Percentiles rank a stretch among this genome's conserved stretches.
phyloP scores from a whole-genome alignment of 257 asterid genomes.

The Solanum arcanum region DNA sequence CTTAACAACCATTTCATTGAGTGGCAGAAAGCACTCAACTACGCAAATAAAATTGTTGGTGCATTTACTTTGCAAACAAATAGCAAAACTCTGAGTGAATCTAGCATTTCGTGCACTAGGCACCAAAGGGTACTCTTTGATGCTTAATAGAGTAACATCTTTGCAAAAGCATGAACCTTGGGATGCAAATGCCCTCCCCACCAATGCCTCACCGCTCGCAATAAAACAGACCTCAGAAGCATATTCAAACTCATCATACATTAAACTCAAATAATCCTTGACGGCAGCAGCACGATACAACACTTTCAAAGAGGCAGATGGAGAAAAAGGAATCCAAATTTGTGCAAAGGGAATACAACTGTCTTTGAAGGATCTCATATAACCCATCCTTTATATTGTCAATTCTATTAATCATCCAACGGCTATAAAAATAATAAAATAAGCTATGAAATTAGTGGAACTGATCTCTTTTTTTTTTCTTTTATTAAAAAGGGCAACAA shows the following conservation, averaged over 20 bases:
- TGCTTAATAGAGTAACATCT: neutral
- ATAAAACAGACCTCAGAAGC: neutral
- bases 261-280: neutral
- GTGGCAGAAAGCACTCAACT: neutral
- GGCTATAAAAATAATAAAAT: neutral
- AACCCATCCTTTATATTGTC: neutral
- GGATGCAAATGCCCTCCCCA: neutral
- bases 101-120: neutral
- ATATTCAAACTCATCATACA: neutral
- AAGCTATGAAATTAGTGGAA: neutral
- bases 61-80: neutral
- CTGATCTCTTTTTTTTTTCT: neutral
- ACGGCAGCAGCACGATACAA: neutral
- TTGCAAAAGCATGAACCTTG: neutral
- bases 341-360: neutral
- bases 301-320: neutral
- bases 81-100: neutral
- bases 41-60: neutral
- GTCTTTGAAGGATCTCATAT: neutral
- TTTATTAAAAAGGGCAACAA: neutral
- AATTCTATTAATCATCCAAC: rapidly evolving
- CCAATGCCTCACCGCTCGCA: neutral
- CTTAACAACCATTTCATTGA: neutral
- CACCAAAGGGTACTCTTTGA: neutral
- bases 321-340: neutral